These are phyloP conservation scores for Tylopilus cervinicoccineus DNA, from an alignment of 768 basidiomycete genomes.

Conservation along the genomic window DNA sequence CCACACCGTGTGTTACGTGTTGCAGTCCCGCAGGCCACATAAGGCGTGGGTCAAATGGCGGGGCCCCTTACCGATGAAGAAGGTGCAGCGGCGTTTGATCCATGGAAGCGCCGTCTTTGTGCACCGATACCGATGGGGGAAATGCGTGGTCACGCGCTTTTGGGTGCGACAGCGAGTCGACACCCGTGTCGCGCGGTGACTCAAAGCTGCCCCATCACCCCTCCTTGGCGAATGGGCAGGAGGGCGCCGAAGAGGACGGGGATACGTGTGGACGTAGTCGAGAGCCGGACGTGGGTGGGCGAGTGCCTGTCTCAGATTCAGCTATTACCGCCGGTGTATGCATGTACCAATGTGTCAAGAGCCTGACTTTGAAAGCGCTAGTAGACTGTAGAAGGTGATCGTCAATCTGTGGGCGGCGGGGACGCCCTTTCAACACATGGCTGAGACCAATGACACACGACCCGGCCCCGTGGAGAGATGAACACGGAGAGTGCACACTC, in stretches of 20 bases:
- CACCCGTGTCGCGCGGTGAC: neutral
- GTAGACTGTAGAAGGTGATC: no score
- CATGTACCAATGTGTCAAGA: neutral
- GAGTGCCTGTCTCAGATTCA: neutral
- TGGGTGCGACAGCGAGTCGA: conserved; percentile 8
- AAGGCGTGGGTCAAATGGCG: conserved; percentile 18
- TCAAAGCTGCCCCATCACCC: no score
- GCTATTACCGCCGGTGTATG: neutral
- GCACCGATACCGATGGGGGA: conserved; percentile 2
- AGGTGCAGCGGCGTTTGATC: neutral
- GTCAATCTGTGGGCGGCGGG: no score
- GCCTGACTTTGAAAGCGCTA: neutral
- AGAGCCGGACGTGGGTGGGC: neutral
- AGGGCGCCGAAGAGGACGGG: neutral
- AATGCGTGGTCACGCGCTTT: conserved; percentile 4
- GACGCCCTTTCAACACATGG: no score
- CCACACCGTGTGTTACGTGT: neutral
- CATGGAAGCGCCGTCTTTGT: conserved; percentile 12
- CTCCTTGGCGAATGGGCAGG: neutral
- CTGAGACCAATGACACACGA: no score
- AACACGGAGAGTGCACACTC: no score
- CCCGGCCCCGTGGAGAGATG: no score
- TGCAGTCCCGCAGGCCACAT: neutral
- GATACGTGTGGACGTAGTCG: neutral
- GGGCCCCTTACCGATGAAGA: conserved; percentile 11